phyloP scores from a whole-genome alignment of 441 rosid species.

The Gossypium davidsonii region DNA sequence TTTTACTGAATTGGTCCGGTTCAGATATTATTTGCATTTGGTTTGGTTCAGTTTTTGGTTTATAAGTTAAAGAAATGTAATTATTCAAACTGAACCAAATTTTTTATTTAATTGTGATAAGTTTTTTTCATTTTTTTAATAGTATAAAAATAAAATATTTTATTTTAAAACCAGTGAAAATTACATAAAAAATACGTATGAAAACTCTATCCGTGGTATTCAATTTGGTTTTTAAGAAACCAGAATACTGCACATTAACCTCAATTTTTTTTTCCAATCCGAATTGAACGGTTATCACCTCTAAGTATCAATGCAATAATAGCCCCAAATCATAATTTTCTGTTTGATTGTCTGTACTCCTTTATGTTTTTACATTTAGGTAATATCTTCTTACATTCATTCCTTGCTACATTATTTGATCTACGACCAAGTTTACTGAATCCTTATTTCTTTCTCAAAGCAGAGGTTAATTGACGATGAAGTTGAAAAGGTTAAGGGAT shows the following conservation, averaged over 20 bases:
- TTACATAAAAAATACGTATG: too few relatives aligned
- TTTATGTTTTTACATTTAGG: not conserved
- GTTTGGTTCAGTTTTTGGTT: not conserved
- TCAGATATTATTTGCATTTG: not conserved
- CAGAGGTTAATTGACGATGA: slow-evolving; percentile 77
- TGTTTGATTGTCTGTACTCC: not conserved
- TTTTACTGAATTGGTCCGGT: too few relatives aligned
- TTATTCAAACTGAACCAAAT: too few relatives aligned
- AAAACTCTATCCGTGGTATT: not conserved
- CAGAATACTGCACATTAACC: not conserved
- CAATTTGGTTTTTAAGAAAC: not conserved
- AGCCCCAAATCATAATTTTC: not conserved
- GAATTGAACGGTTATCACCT: too few relatives aligned
- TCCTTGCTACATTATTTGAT: not conserved
- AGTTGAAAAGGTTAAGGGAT: slow-evolving; percentile 75
- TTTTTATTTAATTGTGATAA: too few relatives aligned
- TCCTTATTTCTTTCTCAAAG: not conserved
- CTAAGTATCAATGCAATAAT: not conserved
- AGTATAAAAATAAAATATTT: too few relatives aligned
- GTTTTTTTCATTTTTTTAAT: too few relatives aligned
- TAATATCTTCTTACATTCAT: slow-evolving; percentile 4
- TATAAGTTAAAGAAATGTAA: too few relatives aligned
- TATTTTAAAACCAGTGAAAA: too few relatives aligned
- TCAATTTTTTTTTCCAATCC: not conserved
- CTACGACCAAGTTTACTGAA: not conserved